Percentiles rank a stretch among this genome's conserved stretches.
phyloP scores from a whole-genome alignment of 768 basidiomycete genomes.

The Boletus subcaerulescens region DNA sequence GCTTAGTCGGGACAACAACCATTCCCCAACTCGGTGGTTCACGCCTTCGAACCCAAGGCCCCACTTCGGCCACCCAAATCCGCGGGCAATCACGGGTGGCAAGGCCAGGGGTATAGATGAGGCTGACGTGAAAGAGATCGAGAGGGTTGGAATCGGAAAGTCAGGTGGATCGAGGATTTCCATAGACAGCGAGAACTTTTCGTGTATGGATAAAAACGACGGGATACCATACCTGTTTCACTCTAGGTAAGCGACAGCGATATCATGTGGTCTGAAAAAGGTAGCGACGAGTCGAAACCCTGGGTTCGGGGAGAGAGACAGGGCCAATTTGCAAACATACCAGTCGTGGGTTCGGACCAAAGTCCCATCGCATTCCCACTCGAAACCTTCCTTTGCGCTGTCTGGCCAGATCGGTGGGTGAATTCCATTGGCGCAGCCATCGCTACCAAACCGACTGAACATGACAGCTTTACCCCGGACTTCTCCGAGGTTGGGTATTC shows the following conservation, averaged over 20 bases:
- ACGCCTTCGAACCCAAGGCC: conserved; percentile 85
- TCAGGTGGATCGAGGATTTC: conserved; percentile 47
- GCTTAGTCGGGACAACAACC: conserved; percentile 59
- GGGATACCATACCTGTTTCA: conserved; percentile 70
- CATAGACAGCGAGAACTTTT: conserved; percentile 66
- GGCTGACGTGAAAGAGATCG: conserved; percentile 81
- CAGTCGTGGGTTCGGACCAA: conserved; percentile 82
- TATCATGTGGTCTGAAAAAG: neutral
- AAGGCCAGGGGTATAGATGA: conserved; percentile 76
- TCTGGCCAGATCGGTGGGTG: conserved; percentile 87
- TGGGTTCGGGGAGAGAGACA: neutral
- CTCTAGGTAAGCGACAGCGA: conserved; percentile 5
- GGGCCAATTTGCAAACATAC: conserved; percentile 36
- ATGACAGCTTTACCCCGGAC: conserved; percentile 83
- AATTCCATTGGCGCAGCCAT: conserved; percentile 77
- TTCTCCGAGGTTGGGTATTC: conserved; percentile 77
- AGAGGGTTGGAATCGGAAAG: conserved; percentile 46
- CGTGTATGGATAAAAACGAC: conserved; percentile 78
- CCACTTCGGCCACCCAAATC: conserved; percentile 77
- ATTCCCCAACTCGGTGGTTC: conserved; percentile 69
- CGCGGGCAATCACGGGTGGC: conserved; percentile 73
- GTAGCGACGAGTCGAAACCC: neutral
- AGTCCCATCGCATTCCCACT: conserved; percentile 72
- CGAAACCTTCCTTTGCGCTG: conserved; percentile 66
- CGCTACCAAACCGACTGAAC: conserved; percentile 74